Base-by-base conservation (phyloP, 371 early-diverging fungal species). In the Haplosporangium sp. region DNA sequence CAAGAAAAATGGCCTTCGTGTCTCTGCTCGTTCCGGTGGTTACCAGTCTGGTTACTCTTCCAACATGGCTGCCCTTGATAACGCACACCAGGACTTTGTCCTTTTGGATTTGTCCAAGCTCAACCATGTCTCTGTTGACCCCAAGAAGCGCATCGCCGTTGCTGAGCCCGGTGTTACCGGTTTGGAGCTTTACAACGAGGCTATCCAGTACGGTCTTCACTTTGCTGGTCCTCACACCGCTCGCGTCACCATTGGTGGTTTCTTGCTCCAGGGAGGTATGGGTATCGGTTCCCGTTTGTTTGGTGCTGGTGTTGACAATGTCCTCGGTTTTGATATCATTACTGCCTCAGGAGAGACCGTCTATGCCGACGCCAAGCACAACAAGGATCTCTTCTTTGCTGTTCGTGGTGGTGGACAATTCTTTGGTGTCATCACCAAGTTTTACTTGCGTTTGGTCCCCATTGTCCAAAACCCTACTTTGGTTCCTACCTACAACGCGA, bases 381-480 rank as follows among this genome's bases (percentile, higher is more conserved):
- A 91, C 63, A 35, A 71, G 35, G 90, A 92, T 58, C 74, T 92
- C 47, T 92, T 87, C 71, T 90, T 79, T 71, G 90, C 87, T 6
- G 69, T 90, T 39, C 86, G 92, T 45, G 92, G 90, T 35, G 90
- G 88, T 56, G 90, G 90, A 37, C 86, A 86, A 52, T 79, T 72
- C 71, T 88, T 85, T 83, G 92, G 89, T n/a, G 84, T 90, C 15
- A 86, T 90, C 47, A 87, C 87, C 27, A 71, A 74, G 70, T 84
- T 84, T 68, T 52, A 76, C 68, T 61, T 82, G 34, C 61, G 64
- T 15, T 58, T 76, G 2, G 65, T 67, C 20, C 76, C 76, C 37
- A 74, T 79, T 37, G 81, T 74, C 65, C 42, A 74, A 61, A 57
- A 74, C 34, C 81, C 81, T 39, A 61, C 81, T 34, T 56, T 74